A percentile compares a stretch with the other conserved stretches of the same genome.
These are phyloP conservation scores for Lentinula sp. DNA, from an alignment of 768 basidiomycete species.

Conservation along the genomic window DNA sequence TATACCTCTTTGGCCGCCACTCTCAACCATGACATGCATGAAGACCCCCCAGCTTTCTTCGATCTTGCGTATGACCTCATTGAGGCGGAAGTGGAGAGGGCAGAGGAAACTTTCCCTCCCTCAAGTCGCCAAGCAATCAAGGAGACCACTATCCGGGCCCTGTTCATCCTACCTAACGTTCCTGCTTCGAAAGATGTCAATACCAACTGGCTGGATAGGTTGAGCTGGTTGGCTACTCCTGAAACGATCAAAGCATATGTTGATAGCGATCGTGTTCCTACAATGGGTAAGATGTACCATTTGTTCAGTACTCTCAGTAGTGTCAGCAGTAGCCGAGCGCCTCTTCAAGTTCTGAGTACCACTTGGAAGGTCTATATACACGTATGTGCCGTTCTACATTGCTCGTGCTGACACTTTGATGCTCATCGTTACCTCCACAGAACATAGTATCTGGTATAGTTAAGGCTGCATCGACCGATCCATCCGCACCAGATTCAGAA, in stretches of 20 bases:
- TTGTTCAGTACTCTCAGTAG: slow-evolving; percentile 56
- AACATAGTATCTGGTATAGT: slow-evolving; percentile 58
- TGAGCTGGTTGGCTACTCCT: slow-evolving; percentile 16
- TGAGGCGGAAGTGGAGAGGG: slow-evolving; percentile 52
- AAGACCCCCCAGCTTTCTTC: slow-evolving; percentile 50
- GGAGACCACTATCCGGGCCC: slow-evolving; percentile 45
- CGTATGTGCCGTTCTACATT: slow-evolving; percentile 26
- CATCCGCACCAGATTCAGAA: slow-evolving; percentile 30
- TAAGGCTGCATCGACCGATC: slow-evolving; percentile 32
- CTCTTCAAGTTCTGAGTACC: slow-evolving; percentile 41
- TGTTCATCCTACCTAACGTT: slow-evolving; percentile 28
- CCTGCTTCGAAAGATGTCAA: background rate
- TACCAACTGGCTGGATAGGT: slow-evolving; percentile 29
- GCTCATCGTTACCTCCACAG: slow-evolving; percentile 24
- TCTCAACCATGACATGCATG: slow-evolving; percentile 28
- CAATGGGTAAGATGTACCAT: slow-evolving; percentile 48
- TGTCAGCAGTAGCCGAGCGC: background rate
- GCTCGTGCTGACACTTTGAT: background rate
- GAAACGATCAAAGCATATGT: slow-evolving; percentile 16
- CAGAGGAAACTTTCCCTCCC: slow-evolving; percentile 41
- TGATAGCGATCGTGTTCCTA: slow-evolving; percentile 3
- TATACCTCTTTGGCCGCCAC: slow-evolving; percentile 46
- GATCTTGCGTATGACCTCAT: slow-evolving; percentile 36
- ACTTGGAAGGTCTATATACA: slow-evolving; percentile 61
- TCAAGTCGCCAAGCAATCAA: slow-evolving; percentile 44